Base-by-base conservation (phyloP, 139 green algal species). In the Tetratostichococcus sp. region DNA sequence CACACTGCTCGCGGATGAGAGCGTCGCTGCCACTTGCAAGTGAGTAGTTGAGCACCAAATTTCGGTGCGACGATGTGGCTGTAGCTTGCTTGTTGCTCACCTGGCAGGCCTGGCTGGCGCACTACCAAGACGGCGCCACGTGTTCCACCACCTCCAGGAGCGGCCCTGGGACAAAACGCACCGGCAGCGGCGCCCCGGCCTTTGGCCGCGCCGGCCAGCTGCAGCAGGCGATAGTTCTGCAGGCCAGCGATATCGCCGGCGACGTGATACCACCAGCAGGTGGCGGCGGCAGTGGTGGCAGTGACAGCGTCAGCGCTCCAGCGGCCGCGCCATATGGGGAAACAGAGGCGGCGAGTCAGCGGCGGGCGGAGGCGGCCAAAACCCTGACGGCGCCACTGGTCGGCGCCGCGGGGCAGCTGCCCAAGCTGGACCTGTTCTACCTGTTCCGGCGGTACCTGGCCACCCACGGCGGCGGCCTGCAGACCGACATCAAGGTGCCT, bases 401-500 rank as follows among this genome's bases (percentile, higher is more conserved):
- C 50, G 89, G 86, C 4, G 62, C 71, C 28, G 74, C 81, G 21
- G 91, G 91, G 1, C 85, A 87, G 80, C 80, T 96, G 39, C 89
- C 91, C 42, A 96, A 94, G 73, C 75, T 93, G 65, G 91, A 96
- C 72, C 80, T 96, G 67, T 88, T 79, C 31, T 88, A 75, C 65
- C 68, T 94, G 14, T 57, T 90, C 30, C 50, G 50, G 19, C 85
- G 82, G 68, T 30, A 35, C 16, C 67, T 81, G 35, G 26, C 65
- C 1, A 28, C 34, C 26, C 43, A 67, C 34, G 34, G 35, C 17
- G 62, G 70, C 22, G 80, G 67, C 35, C 42, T 85, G 39, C 59
- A 83, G 3, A 30, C 81, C 26, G 43, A 75, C 43, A 70, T 33
- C 28, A 30, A 35, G 2, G 50, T 67, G 57, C 43, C 69, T 1